Evolutionary conservation across 2,329 filamentous ascomycete species (phyloP), one percentile per base, ranked within the genome.

Genomic region (Exophiala bonariae): DNA sequence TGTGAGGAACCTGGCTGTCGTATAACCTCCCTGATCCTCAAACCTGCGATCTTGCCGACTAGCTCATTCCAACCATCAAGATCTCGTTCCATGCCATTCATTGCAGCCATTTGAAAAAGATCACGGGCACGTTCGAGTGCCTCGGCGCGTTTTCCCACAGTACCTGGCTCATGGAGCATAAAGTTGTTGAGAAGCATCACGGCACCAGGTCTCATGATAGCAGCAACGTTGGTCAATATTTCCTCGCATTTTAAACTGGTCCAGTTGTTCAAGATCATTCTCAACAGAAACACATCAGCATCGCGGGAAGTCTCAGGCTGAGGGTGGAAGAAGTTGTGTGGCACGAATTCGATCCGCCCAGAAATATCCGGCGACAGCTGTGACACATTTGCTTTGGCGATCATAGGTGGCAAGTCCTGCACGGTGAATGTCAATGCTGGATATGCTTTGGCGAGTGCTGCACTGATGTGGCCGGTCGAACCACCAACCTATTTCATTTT

Each of bases 391-490:
- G 47, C 50, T 13, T 23, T 40, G 2, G 66, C 52, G 22, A 62
- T 52, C 3, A 66, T 65, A 19, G 68, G 59, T 9, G 66, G 60
- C 13, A 76, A 62, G 52, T 78, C 74, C 52, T 78, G 69, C 1
- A 78, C 79, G 11, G 81, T 62, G 57, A 82, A 81, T 37, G 66
- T 70, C 55, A 80, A 70, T 31, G 74, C 69, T 39, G 69, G 68
- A 64, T 75, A 80, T 45, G 63, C 64, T 52, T 68, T 67, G 2
- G 78, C 80, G 34, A 84, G 65, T 2, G 74, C 76, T 13, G 78
- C 69, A 38, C 70, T 74, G n/a, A 77, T 74, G 37, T 80, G 78
- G 0, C 81, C 81, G 39, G 77, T 76, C n/a, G 76, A 79, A 2
- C 81, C 80, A 11, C 81, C 81, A 18, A 64, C 49, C 56, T 61